These are phyloP conservation scores for Chaetomidium leptoderma DNA, from an alignment of 495 filamentous ascomycete species.

Conservation along the genomic window DNA sequence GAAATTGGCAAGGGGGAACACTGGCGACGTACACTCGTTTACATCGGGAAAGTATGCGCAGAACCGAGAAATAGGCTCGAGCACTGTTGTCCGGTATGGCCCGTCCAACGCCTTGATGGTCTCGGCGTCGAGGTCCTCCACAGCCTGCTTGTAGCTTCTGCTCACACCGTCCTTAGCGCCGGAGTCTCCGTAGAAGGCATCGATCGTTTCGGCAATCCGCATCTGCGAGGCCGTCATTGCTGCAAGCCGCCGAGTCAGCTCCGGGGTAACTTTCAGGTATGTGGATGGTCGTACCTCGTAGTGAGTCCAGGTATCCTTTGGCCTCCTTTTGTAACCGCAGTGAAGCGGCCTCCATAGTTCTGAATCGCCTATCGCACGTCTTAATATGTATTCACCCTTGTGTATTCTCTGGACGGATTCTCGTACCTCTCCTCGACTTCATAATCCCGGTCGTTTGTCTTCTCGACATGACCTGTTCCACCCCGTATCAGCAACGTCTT, in stretches of 20 bases:
- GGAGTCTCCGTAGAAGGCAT: slow-evolving; percentile 97
- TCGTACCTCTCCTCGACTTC: slow-evolving; percentile 90
- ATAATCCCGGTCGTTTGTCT: slow-evolving; percentile 96
- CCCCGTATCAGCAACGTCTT: background rate
- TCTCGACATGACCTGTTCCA: slow-evolving; percentile 82
- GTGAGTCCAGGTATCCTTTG: slow-evolving; percentile 91
- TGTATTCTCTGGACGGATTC: background rate
- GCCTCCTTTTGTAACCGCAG: slow-evolving; percentile 92
- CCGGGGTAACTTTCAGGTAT: background rate
- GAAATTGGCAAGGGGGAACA: background rate
- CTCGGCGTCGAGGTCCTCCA: slow-evolving; percentile 94
- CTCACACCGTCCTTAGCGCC: slow-evolving; percentile 92
- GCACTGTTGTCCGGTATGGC: slow-evolving; percentile 89
- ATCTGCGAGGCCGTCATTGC: slow-evolving; percentile 99
- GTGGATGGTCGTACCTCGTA: slow-evolving; percentile 61
- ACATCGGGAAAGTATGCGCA: slow-evolving; percentile 99
- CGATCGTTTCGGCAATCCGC: slow-evolving; percentile 98
- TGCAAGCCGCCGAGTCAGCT: slow-evolving; percentile 29
- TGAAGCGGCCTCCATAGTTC: slow-evolving; percentile 92
- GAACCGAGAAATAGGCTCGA: slow-evolving; percentile 91
- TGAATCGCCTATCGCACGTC: slow-evolving; percentile 64
- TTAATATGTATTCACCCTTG: slow-evolving; percentile 3
- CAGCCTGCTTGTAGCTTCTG: slow-evolving; percentile 94
- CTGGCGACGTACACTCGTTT: slow-evolving; percentile 71
- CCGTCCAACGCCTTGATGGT: slow-evolving; percentile 97